phyloP scores from a whole-genome alignment of 2,329 filamentous ascomycete species.

The Helotiales sp. region DNA sequence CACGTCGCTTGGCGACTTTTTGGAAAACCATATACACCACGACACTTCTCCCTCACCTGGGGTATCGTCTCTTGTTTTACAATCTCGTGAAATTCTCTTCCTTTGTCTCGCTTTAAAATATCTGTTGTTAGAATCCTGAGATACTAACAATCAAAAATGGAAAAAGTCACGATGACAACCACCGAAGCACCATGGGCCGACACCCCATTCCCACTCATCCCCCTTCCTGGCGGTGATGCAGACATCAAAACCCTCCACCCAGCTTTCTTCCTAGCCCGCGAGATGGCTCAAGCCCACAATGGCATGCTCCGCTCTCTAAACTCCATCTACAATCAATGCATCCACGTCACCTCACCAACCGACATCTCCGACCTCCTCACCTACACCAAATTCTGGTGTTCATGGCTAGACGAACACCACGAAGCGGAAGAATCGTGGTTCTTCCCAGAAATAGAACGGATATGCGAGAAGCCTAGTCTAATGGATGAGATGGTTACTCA shows the following conservation, averaged over 20 bases:
- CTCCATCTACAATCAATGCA: constrained; percentile 38
- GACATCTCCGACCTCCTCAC: constrained; percentile 37
- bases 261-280: constrained; percentile 31
- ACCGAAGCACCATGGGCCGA: constrained; percentile 11
- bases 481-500: constrained; percentile 45
- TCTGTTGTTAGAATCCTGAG: neutral
- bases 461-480: constrained; percentile 38
- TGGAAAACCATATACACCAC: neutral
- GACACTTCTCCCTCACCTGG: neutral
- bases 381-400: constrained; percentile 18
- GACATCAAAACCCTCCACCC: constrained; percentile 4
- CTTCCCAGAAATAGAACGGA: constrained; percentile 40
- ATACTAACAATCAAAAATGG: neutral
- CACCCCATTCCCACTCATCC: constrained; percentile 10
- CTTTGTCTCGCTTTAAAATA: neutral
- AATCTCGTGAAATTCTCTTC: neutral
- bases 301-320: constrained; percentile 40
- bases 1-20: neutral
- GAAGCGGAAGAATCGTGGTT: constrained; percentile 39
- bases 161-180: neutral
- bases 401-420: constrained; percentile 41
- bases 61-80: neutral
- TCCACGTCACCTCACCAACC: constrained; percentile 37
- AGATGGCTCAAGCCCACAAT: constrained; percentile 38
- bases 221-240: constrained; percentile 8